Base-by-base conservation (phyloP, 2,329 filamentous ascomycete species). In the Ophiostoma triangulosporum region DNA sequence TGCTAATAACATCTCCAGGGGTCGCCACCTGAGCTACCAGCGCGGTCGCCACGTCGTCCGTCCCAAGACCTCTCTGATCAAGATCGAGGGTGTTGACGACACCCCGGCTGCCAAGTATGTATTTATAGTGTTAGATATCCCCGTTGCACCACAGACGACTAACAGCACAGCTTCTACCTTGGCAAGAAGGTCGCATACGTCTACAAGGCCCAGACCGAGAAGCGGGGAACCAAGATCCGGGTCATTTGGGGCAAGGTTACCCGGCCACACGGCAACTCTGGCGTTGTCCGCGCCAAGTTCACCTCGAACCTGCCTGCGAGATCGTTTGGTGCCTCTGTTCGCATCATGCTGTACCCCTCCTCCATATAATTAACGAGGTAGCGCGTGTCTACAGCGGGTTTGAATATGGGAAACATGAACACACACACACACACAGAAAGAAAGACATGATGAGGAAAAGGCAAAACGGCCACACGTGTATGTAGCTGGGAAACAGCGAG, bases 151-250 rank as follows among this genome's bases (percentile, higher is more conserved):
- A n/a, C n/a, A n/a, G n/a, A 43, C 40, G 12, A 12, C 15, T 45
- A 22, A 22, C 33, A 27, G 15, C 26, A 56, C 64, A 80, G 77
- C 76, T 96, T 96, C 86, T 98, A 98, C 80, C 79, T 88, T 63
- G 93, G 93, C 77, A 98, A 98, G 86, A 90, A 90, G 78, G 83
- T 97, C 72, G 93, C 93, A 72, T 98, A 89, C 75, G 89, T 98
- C 75, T 98, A 97, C 83, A 88, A 90, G 70, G 91, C 84, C 66
- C 84, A 88, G 75, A 90, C 84, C 76, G 88, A 95, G 80, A 81
- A 95, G 69, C 87, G 91, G 68, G 93, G 93, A 71, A 91, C 89
- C 73, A 97, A 97, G 85, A 94, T 97, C 77, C 84, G 91, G 70
- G 86, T 97, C 22, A 62, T 62, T 57, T 62, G 61, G 61, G 61